A percentile compares a stretch with the other conserved stretches of the same genome.
phyloP scores from a whole-genome alignment of 2,329 filamentous ascomycete genomes.

The Penicillium sp. region DNA sequence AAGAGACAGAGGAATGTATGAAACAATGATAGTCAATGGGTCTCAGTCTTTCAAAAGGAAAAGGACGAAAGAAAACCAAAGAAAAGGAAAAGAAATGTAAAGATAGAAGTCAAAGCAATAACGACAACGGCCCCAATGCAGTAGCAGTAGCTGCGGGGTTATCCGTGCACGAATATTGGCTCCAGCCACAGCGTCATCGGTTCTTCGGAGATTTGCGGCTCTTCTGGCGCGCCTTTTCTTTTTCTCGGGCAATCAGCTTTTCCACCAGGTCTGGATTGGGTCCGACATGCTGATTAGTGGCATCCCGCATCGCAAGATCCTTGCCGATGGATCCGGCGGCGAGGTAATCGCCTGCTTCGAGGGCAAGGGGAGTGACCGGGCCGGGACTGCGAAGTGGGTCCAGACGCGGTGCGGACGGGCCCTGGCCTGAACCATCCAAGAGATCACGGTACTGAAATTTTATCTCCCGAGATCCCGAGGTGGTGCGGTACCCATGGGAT shows the following conservation, averaged over 20 bases:
- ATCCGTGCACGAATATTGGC: constrained; percentile 1
- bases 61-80: background rate
- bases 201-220: constrained; percentile 29
- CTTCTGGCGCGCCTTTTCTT: constrained; percentile 32
- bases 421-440: constrained; percentile 37
- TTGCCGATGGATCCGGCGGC: constrained; percentile 31
- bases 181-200: constrained; percentile 20
- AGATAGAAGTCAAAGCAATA: background rate
- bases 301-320: constrained; percentile 21
- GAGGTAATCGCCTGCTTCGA: constrained; percentile 46
- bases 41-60: background rate
- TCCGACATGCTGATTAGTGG: constrained; percentile 16
- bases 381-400: constrained; percentile 49
- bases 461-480: constrained; percentile 38
- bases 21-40: background rate
- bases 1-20: background rate
- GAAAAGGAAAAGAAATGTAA: background rate
- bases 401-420: constrained; percentile 46
- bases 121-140: constrained; percentile 11
- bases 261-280: constrained; percentile 36
- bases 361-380: constrained; percentile 46
- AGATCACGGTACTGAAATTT: constrained; percentile 47
- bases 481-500: constrained; percentile 29
- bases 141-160: constrained; percentile 12
- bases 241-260: constrained; percentile 35